Evolutionary conservation across 140 eudicot genomes (phyloP), one percentile per base, ranked within the genome.

Genomic region (Bidens hawaiensis): DNA sequence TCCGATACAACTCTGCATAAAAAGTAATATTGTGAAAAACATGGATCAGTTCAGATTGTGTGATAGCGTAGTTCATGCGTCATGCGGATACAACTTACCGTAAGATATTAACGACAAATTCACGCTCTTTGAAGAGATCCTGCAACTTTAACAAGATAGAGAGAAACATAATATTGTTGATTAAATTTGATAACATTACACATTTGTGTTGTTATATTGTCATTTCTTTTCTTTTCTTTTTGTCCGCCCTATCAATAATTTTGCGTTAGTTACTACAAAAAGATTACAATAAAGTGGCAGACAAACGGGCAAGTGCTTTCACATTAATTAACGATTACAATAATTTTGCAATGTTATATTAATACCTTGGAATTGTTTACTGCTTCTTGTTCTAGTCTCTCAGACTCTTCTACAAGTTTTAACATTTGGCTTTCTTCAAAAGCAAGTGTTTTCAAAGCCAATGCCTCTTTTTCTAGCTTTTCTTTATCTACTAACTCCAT

Each of bases 61-160:
- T 8, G 1, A n/a, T n/a, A 34, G 16, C 1, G 25, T 30, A 38
- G 27, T 18, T n/a, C n/a, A n/a, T n/a, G n/a, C n/a, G n/a, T n/a
- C 7, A 19, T 23, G 34, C 23, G 24, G 36, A 60, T 38, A 60
- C 19, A 36, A 40, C 66, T 60, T 60, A 60, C 52, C 14, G 51
- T 33, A 60, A 21, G 14, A 19, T 40, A 40, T 40, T 30, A 40
- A 38, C 38, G 42, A 17, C 36, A 40, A 7, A 18, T 10, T 30
- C 52, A 40, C 52, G 38, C 6, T 40, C 38, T 22, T 3, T 4
- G 14, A 60, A 4, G 7, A 60, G 23, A 28, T 38, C 6, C 36
- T 60, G 52, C 66, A 60, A 23, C 66, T 60, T 34, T 60, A 21
- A 22, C 66, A 60, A 6, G 12, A 50, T 18, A 23, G 22, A 36